These are phyloP conservation scores for Tetracladium marchalianum DNA, from an alignment of 495 filamentous ascomycete species.

Conservation along the genomic window DNA sequence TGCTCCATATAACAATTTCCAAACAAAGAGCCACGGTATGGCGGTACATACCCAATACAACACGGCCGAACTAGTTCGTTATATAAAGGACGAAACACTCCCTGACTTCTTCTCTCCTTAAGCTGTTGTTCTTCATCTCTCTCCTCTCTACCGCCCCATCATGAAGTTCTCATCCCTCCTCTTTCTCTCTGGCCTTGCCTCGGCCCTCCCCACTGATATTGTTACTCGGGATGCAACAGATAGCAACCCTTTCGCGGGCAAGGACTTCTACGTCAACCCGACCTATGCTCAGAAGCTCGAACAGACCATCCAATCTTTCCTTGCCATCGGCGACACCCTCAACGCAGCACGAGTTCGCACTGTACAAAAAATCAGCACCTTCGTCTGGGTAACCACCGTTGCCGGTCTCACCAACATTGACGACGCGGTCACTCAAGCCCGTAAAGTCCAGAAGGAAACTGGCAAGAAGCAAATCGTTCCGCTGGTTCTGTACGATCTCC, in stretches of 20 bases:
- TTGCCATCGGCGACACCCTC: conserved; percentile 31
- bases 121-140: too few relatives aligned
- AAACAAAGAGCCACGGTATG: too few relatives aligned
- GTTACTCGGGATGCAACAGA: conserved; percentile 2
- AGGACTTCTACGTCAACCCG: conserved; percentile 43
- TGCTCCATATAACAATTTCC: too few relatives aligned
- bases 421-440: conserved; percentile 37
- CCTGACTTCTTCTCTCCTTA: too few relatives aligned
- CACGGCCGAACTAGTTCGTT: too few relatives aligned
- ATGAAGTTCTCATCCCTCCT: too few relatives aligned
- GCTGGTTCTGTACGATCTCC: conserved; percentile 64
- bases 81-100: too few relatives aligned
- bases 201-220: too few relatives aligned
- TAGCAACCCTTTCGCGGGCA: conserved; percentile 42
- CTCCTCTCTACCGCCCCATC: too few relatives aligned
- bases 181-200: too few relatives aligned
- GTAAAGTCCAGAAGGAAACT: conserved; percentile 31
- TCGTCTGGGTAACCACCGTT: conserved; percentile 39
- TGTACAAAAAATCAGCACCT: conserved; percentile 31
- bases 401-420: conserved; percentile 29
- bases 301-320: conserved; percentile 34
- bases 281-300: conserved; percentile 43
- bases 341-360: conserved; percentile 35
- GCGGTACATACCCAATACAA: too few relatives aligned
- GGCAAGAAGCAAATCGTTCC: conserved; percentile 34